Percentiles rank a stretch among this genome's conserved stretches.
Conservation (phyloP, 257 asterid genomes). For the Knoxia roxburghii region DNA sequence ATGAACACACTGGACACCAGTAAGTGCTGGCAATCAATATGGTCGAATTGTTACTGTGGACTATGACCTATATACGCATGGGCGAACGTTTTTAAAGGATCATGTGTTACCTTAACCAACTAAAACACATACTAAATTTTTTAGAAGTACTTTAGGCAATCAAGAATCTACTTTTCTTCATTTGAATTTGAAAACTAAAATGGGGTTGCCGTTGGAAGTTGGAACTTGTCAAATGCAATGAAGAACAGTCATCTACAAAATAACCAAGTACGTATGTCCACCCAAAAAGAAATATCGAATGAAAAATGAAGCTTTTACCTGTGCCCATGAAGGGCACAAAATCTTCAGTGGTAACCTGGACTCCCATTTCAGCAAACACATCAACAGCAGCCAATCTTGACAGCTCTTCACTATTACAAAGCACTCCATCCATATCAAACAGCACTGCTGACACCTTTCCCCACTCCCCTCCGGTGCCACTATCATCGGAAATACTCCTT, state of each 20-base stretch:
- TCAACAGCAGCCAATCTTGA: slow-evolving; percentile 93
- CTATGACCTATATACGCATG: too few species aligned
- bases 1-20: not conserved
- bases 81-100: too few species aligned
- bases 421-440: slow-evolving; percentile 97
- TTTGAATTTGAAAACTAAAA: not conserved
- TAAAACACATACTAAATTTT: not conserved
- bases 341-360: slow-evolving; percentile 69
- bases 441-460: slow-evolving; percentile 89
- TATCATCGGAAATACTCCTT: slow-evolving; percentile 32
- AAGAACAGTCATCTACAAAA: not conserved
- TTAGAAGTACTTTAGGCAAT: not conserved
- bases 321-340: slow-evolving; percentile 96
- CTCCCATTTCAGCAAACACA: slow-evolving; percentile 91
- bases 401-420: slow-evolving; percentile 87
- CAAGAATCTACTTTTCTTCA: not conserved
- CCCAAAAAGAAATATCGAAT: not conserved
- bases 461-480: slow-evolving; percentile 44
- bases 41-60: too few species aligned
- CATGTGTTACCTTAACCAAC: too few species aligned
- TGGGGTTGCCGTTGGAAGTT: not conserved
- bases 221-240: too few species aligned
- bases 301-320: slow-evolving; percentile 33
- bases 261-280: not conserved
- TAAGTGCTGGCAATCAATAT: not conserved